Base-by-base conservation (phyloP, 768 basidiomycete species). In the Lactarius hatsudake region DNA sequence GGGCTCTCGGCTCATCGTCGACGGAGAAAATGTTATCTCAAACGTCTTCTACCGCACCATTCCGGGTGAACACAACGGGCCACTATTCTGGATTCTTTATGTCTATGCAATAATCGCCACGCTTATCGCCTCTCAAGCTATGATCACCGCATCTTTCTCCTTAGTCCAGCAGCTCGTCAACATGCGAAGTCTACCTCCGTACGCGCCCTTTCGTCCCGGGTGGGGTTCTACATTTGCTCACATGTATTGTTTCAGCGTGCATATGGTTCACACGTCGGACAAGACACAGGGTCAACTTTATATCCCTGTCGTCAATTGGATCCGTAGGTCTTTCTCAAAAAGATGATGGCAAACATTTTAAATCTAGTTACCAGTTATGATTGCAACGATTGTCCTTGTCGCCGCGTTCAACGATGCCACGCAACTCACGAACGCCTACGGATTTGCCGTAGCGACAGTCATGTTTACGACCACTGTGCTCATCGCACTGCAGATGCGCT, bases 131-230 rank as follows among this genome's bases (percentile, higher is more conserved):
- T 87, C 86, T 5, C 85, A 87, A 75, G 86, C 88, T 9, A 81
- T 89, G 81, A 89, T 90, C 71, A 87, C 87, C 0, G 89, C 86
- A 0, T 84, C 86, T 0, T 90, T 85, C 79, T 82, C 80, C 72
- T 76, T 87, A 17, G 71, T 84, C 5, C 87, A 90, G 70, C 89
- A 90, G 75, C 77, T 90, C 57, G 82, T 89, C 69, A 86, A 86
- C 71, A 80, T 83, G 76, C 84, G 84, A 63, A 80, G 81, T 42
- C 80, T 87, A 67, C 87, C 84, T 2, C 82, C 83, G 68, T 80
- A 65, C 45, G 78, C 69, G 2, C 23, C 10, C 18, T 34, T 36
- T 54, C 18, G 48, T 30, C 10, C 18, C 23, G 2, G 12, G 28
- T 64, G 26, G 2, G 20, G 5, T 6, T 32, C 23, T 23, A 48